A percentile compares a stretch with the other conserved stretches of the same genome.
phyloP scores from a whole-genome alignment of 331 rosid genomes.

The Quercus lobata region DNA sequence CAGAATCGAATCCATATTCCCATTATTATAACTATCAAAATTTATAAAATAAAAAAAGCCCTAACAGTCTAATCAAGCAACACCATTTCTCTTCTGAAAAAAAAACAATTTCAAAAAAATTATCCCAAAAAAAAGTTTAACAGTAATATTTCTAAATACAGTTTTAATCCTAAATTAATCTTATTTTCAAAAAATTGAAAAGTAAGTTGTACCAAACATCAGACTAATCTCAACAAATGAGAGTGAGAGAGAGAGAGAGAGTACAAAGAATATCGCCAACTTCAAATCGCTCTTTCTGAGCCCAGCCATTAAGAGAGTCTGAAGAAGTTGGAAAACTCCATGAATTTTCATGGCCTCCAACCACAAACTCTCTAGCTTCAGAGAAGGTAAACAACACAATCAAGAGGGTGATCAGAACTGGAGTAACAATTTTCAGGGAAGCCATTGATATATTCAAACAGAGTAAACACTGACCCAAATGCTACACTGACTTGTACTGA shows the following conservation, averaged over 20 bases:
- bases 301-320: neutral
- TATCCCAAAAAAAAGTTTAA: no score
- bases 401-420: neutral
- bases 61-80: no score
- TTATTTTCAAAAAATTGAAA: no score
- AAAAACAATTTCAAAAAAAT: no score
- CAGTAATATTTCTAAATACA: no score
- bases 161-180: no score
- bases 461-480: neutral
- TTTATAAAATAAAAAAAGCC: no score
- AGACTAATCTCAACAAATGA: no score
- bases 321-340: conserved; percentile 2
- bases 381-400: neutral
- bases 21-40: no score
- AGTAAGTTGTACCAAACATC: no score
- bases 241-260: neutral
- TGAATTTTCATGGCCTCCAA: conserved; percentile 1
- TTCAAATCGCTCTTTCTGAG: neutral
- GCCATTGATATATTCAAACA: conserved; percentile 2
- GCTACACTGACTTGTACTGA: neutral
- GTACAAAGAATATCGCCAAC: conserved; percentile 15
- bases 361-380: neutral
- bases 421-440: neutral
- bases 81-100: no score
- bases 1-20: no score